Conservation (phyloP, 2,329 filamentous ascomycete species). For the Monosporascus sp. region DNA sequence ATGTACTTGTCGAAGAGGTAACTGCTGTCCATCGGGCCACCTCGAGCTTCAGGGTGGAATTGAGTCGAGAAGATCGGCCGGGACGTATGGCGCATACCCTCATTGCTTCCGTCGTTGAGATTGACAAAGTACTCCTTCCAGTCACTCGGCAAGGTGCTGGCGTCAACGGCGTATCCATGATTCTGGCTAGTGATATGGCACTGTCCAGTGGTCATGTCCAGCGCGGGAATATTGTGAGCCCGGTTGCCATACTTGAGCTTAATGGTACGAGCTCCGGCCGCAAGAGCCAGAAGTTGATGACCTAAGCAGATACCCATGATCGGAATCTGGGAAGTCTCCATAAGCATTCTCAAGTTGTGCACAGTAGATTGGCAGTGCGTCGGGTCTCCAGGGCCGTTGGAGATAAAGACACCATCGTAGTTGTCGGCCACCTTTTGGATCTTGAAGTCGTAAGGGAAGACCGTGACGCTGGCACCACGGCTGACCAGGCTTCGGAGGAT, state of each 20-base stretch:
- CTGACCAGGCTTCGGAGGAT: conserved; percentile 91
- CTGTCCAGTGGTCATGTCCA: conserved; percentile 90
- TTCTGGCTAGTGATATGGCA: conserved; percentile 99
- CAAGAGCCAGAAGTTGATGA: conserved; percentile 90
- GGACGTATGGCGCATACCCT: conserved; percentile 93
- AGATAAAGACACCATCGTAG: conserved; percentile 98
- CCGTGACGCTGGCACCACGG: conserved; percentile 86
- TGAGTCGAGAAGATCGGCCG: conserved; percentile 97
- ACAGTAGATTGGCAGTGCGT: conserved; percentile 94
- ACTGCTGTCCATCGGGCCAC: conserved; percentile 89
- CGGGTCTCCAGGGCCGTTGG: conserved; percentile 95
- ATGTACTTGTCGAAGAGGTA: conserved; percentile 98
- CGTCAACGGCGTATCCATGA: conserved; percentile 94
- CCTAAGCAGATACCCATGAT: conserved; percentile 98
- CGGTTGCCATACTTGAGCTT: conserved; percentile 99
- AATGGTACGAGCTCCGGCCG: conserved; percentile 80
- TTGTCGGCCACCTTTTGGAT: conserved; percentile 98
- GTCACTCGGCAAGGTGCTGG: conserved; percentile 71
- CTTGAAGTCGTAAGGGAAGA: conserved; percentile 94
- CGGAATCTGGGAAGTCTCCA: conserved; percentile 84
- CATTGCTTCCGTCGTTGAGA: conserved; percentile 94
- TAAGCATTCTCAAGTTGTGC: conserved; percentile 84
- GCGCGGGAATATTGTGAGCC: conserved; percentile 94
- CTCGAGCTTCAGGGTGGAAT: conserved; percentile 98
- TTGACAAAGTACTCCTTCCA: conserved; percentile 99